Conservation (phyloP, 495 filamentous ascomycete genomes). For the Xylaria palmicola region DNA sequence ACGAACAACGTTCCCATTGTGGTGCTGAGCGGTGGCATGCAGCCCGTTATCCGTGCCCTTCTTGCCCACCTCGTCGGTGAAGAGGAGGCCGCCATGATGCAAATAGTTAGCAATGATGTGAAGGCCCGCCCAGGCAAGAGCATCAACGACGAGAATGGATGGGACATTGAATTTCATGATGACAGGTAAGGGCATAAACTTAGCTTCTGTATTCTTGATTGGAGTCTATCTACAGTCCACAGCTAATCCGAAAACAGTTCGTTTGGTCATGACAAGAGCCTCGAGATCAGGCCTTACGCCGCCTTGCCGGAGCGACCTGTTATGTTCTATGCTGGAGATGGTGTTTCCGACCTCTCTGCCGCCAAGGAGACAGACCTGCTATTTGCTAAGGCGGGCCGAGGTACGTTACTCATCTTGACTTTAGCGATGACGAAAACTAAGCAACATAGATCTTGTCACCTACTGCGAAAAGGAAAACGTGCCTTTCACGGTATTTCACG, state of each 20-base stretch:
- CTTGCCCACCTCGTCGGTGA: slow-evolving; percentile 74
- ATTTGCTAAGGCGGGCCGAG: slow-evolving; percentile 87
- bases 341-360: slow-evolving; percentile 84
- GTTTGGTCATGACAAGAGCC: slow-evolving; percentile 91
- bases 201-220: background rate
- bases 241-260: slow-evolving; percentile 47
- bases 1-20: slow-evolving; percentile 87
- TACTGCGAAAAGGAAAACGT: slow-evolving; percentile 77
- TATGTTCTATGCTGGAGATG: slow-evolving; percentile 88
- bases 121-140: slow-evolving; percentile 64
- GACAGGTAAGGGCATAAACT: slow-evolving; percentile 57
- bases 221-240: background rate
- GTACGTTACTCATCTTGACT: slow-evolving; percentile 46
- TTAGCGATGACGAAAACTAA: slow-evolving; percentile 9
- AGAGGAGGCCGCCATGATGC: slow-evolving; percentile 66
- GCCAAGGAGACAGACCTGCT: slow-evolving; percentile 84
- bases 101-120: slow-evolving; percentile 84
- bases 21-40: slow-evolving; percentile 87
- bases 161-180: slow-evolving; percentile 86
- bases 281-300: slow-evolving; percentile 84
- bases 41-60: slow-evolving; percentile 82
- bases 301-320: slow-evolving; percentile 68
- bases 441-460: slow-evolving; percentile 65
- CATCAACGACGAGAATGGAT: slow-evolving; percentile 75
- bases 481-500: slow-evolving; percentile 77